These are phyloP conservation scores for Talaromyces stipitatus DNA, from an alignment of 495 filamentous ascomycete species.

Conservation along the genomic window DNA sequence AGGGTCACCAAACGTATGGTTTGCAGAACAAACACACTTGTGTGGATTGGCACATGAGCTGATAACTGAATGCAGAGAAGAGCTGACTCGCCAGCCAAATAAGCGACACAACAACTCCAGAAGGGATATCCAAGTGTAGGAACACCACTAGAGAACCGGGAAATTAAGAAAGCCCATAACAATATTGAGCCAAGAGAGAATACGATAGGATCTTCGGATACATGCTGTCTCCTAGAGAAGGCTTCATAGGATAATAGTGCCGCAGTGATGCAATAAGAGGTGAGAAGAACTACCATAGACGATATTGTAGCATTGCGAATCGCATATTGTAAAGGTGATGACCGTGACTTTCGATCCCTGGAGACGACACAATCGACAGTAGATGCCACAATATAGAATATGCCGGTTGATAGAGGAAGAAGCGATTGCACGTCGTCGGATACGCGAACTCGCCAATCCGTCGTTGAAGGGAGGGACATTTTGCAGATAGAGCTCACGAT, in stretches of 20 bases:
- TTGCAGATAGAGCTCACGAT: background rate
- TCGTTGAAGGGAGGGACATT: background rate
- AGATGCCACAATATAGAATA: background rate
- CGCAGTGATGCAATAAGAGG: slow-evolving; percentile 3
- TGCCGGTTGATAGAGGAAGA: background rate
- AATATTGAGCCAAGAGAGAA: slow-evolving; percentile 8
- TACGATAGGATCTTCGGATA: background rate
- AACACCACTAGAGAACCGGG: background rate
- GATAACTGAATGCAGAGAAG: background rate
- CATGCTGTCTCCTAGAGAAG: background rate
- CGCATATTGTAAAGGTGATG: background rate
- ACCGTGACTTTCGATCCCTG: background rate
- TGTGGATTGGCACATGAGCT: background rate
- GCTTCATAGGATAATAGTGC: background rate
- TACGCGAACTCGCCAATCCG: background rate
- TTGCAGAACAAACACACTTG: background rate
- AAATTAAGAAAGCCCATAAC: slow-evolving; percentile 6
- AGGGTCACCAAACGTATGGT: slow-evolving; percentile 2
- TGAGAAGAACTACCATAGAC: slow-evolving; percentile 1
- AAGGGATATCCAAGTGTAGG: background rate
- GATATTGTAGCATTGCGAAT: background rate
- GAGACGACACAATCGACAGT: background rate
- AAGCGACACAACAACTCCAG: slow-evolving; percentile 4
- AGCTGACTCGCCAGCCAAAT: slow-evolving; percentile 5
- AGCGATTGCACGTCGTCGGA: background rate